phyloP scores from a whole-genome alignment of 2,329 filamentous ascomycete genomes.

The Phoma sp. region DNA sequence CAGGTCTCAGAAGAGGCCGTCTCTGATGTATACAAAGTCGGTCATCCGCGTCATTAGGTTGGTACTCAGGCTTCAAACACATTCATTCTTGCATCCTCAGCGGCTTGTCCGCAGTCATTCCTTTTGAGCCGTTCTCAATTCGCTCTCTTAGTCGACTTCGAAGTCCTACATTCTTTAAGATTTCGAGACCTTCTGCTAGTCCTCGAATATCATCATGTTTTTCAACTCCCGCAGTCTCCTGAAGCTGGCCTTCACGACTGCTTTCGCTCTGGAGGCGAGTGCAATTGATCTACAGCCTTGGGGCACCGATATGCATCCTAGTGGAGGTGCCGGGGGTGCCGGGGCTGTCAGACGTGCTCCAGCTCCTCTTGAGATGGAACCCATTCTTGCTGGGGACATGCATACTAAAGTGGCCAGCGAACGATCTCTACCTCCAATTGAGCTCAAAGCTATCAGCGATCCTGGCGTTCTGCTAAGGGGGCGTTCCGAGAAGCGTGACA shows the following conservation, averaged over 20 bases:
- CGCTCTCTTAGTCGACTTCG: neutral
- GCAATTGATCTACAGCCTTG: conserved; percentile 21
- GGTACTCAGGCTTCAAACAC: neutral
- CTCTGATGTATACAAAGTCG: conserved; percentile 6
- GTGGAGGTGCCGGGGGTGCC: neutral
- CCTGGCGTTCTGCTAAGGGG: conserved; percentile 20
- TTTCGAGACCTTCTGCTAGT: neutral
- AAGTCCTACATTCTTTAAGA: neutral
- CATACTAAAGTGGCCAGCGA: neutral
- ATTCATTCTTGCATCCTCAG: neutral
- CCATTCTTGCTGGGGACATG: neutral
- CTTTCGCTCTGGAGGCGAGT: conserved; percentile 17
- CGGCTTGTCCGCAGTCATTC: neutral
- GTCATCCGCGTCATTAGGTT: neutral
- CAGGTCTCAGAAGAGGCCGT: conserved; percentile 8
- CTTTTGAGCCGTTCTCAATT: neutral
- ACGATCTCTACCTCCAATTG: conserved; percentile 9
- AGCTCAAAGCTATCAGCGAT: conserved; percentile 24
- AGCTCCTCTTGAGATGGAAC: neutral
- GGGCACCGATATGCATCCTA: conserved; percentile 3
- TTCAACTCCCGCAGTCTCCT: conserved; percentile 20
- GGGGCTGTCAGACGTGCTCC: neutral
- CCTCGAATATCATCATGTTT: conserved; percentile 16
- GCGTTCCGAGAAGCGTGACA: conserved; percentile 24
- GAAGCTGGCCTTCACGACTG: conserved; percentile 18